Conservation (phyloP, 306 rosid species). For the Lotus japonicus region DNA sequence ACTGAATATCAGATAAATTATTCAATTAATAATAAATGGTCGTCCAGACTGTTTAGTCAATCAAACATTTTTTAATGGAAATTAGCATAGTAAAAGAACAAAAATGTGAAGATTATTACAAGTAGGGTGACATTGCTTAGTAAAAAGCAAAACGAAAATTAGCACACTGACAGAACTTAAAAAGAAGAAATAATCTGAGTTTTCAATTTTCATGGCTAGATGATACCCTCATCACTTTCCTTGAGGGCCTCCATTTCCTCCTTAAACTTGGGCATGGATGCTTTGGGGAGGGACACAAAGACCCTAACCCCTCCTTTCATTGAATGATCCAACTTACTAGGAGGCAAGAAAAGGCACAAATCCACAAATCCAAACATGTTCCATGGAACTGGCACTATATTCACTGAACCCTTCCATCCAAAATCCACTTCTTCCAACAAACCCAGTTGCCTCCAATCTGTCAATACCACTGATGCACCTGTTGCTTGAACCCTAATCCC, state of each 20-base stretch:
- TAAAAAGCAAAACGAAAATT: too few species aligned
- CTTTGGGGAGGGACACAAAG: constrained; percentile 15
- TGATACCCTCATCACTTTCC: too few species aligned
- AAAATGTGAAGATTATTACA: too few species aligned
- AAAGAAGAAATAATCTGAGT: too few species aligned
- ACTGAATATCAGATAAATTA: too few species aligned
- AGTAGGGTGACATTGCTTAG: too few species aligned
- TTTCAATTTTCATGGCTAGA: too few species aligned
- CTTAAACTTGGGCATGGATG: constrained; percentile 21
- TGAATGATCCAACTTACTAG: constrained; percentile 17
- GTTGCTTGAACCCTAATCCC: too few species aligned
- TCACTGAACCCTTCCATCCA: constrained; percentile 12
- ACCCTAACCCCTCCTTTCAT: constrained; percentile 26
- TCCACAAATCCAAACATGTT: constrained; percentile 18
- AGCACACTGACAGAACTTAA: too few species aligned
- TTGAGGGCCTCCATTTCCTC: constrained; percentile 31
- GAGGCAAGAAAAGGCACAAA: constrained; percentile 17
- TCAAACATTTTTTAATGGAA: too few species aligned
- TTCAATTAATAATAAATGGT: too few species aligned
- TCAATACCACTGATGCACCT: background rate
- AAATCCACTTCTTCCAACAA: constrained; percentile 23
- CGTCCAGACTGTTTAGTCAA: too few species aligned
- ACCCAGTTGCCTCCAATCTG: constrained; percentile 31
- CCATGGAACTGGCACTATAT: constrained; percentile 12
- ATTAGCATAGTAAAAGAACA: background rate